Evolutionary conservation across 1,284 basidiomycete species (phyloP), one percentile per base, ranked within the genome.

Genomic region (Rhodotorula sp.): DNA sequence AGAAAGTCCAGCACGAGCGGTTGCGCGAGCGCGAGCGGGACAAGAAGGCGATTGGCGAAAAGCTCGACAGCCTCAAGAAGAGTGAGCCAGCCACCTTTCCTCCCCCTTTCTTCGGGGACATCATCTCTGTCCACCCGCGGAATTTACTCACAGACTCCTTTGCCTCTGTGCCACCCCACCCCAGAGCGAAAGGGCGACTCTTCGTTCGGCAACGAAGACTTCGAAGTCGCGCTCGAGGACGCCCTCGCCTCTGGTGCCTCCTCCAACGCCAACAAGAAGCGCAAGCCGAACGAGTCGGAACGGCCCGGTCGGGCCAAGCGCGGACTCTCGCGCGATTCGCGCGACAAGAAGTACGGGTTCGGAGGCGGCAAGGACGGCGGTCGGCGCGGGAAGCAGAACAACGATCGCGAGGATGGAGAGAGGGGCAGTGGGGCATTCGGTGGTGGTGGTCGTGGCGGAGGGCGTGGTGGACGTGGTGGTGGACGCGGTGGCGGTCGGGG

Each of bases 1-100:
- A 98, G 82, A 93, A 97, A 83, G 93, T 98, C 31, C 92, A 95
- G 83, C 83, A 89, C 65, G 91, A 93, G 83, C 92, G 92, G 83
- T 84, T 89, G 78, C 88, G 90, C 80, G 90, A 92, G 84, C 83
- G 92, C 59, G 88, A 92, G 80, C 80, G 82, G 75, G 84, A 84
- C 77, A 86, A 94, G 86, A 94, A 93, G 83, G 89, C 91, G 71
- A 89, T 93, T 86, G 90, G 91, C 71, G 91, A 95, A 76, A 84
- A 89, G 58, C 84, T 95, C 64, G 89, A 91, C 79, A 88, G 88
- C 12, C 86, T 95, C 77, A 94, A 97, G 84, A 86, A 94, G 81
- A 96, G 92, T 93, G 81, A 73, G 88, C 86, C 23, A 3, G 2
- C 31, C 1, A 12, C 46, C 51, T 56, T 62, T 49, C 16, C n/a